phyloP scores from a whole-genome alignment of 768 basidiomycete species.

The Mycena kentingensis region DNA sequence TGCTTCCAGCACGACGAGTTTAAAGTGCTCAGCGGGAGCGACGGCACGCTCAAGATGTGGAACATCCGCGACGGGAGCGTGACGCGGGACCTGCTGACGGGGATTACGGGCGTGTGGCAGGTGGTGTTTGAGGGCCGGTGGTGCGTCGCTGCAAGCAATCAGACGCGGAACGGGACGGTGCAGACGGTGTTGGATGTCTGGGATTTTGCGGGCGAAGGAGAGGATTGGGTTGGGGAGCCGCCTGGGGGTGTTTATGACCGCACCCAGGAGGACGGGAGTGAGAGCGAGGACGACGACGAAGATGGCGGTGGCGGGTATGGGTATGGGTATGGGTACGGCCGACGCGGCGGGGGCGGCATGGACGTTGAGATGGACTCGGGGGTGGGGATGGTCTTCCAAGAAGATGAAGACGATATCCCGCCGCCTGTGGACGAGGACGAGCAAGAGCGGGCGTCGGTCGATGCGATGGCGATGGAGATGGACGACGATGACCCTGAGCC shows the following conservation, averaged over 20 bases:
- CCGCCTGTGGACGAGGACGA: too few relatives aligned
- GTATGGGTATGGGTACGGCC: slow-evolving; percentile 26
- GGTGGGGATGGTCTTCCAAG: slow-evolving; percentile 20
- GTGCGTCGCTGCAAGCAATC: slow-evolving; percentile 92
- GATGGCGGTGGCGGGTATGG: slow-evolving; percentile 30
- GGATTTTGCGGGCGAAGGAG: slow-evolving; percentile 79
- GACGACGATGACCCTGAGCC: slow-evolving; percentile 50
- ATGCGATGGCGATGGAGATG: slow-evolving; percentile 51
- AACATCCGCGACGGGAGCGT: slow-evolving; percentile 85
- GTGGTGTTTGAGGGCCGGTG: slow-evolving; percentile 93
- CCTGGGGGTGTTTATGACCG: slow-evolving; percentile 76
- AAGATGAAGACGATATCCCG: slow-evolving; percentile 44
- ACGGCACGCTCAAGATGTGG: slow-evolving; percentile 99
- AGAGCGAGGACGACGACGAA: slow-evolving; percentile 52
- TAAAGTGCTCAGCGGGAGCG: slow-evolving; percentile 93
- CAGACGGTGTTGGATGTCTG: slow-evolving; percentile 83
- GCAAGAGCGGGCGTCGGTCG: slow-evolving; percentile 60
- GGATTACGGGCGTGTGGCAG: slow-evolving; percentile 97
- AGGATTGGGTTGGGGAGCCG: slow-evolving; percentile 84
- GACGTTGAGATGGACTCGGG: slow-evolving; percentile 13
- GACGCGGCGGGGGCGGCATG: background rate
- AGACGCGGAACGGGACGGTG: slow-evolving; percentile 48
- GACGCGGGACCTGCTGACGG: slow-evolving; percentile 85
- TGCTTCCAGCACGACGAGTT: slow-evolving; percentile 99
- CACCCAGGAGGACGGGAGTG: slow-evolving; percentile 57